Evolutionary conservation across 208 protist genomes (phyloP), one percentile per base, ranked within the genome.

Genomic region (Naegleria fowleri): DNA sequence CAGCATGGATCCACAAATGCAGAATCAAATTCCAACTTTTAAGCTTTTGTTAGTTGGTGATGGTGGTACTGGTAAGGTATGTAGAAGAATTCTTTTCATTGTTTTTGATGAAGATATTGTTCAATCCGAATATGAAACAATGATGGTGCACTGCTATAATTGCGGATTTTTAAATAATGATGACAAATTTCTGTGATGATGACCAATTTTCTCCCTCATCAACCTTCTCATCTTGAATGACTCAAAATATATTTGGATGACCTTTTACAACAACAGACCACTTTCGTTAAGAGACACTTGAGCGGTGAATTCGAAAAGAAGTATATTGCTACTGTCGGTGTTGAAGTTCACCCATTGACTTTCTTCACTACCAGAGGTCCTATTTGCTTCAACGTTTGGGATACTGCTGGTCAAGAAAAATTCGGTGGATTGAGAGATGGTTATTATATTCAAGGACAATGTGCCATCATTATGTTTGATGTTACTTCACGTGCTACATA

Each of bases 391-490:
- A 99, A 99, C 95, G 98, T 99, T 92, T 99, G 99, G 99, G 98
- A 99, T 94, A 99, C 98, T 48, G 98, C 99, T n/a, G 99, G 99
- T 22, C 97, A 99, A 95, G 98, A 99, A 95, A 99, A 99, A 95
- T 99, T 99, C 91, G 99, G 86, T 39, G 90, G 90, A 48, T 76
- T 91, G 51, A 88, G 98, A 93, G 99, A 99, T 94, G 99, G 99
- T 79, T 99, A 99, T 95, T 99, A 99, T 94, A 98, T 99, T 94
- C 97, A 99, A 95, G 99, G 98, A 59, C 97, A 99, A 93, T 99
- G 98, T 92, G 99, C 98, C 86, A 99, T 99, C 95, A 99, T 99
- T 93, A 99, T 99, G 99, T 99, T 99, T 93, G 99, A 99, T 93
- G 99, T 99, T 43, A 99, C 99, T 59, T 99, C 98, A 85, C 97